phyloP scores from a whole-genome alignment of 2,329 filamentous ascomycete genomes.

The Apiospora koreana region DNA sequence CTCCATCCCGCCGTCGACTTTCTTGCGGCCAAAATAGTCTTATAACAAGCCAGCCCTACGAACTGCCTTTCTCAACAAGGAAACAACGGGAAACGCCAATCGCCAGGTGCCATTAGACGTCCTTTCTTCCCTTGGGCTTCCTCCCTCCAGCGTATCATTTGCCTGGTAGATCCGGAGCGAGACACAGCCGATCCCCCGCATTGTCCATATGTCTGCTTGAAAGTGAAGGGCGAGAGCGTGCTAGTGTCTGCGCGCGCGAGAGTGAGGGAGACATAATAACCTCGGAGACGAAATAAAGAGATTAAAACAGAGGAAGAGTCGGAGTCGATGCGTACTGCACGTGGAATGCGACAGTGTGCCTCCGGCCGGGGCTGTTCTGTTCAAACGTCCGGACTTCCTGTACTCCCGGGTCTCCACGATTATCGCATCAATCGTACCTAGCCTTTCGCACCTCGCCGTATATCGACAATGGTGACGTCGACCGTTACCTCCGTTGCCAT shows the following conservation, averaged over 20 bases:
- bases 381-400: constrained; percentile 11
- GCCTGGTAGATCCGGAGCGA: constrained; percentile 3
- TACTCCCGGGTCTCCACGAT: constrained; percentile 9
- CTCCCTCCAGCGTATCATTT: not conserved
- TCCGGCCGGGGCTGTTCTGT: constrained; percentile 3
- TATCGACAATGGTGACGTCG: constrained; percentile 35
- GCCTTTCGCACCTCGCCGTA: not conserved
- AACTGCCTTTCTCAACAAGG: not conserved
- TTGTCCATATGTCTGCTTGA: not conserved
- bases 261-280: not conserved
- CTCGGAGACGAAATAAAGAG: not conserved
- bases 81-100: not conserved
- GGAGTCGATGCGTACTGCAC: not conserved
- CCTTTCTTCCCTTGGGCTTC: not conserved
- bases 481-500: constrained; percentile 32
- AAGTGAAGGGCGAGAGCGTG: not conserved
- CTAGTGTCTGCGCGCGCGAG: not conserved
- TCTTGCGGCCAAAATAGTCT: not conserved
- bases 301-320: not conserved
- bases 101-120: not conserved
- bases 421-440: not conserved
- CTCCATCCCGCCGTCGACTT: not conserved
- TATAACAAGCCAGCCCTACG: not conserved
- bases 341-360: constrained; percentile 9
- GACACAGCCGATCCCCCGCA: not conserved